These are phyloP conservation scores for Athelia sp. DNA, from an alignment of 1,284 basidiomycete genomes.

Conservation along the genomic window DNA sequence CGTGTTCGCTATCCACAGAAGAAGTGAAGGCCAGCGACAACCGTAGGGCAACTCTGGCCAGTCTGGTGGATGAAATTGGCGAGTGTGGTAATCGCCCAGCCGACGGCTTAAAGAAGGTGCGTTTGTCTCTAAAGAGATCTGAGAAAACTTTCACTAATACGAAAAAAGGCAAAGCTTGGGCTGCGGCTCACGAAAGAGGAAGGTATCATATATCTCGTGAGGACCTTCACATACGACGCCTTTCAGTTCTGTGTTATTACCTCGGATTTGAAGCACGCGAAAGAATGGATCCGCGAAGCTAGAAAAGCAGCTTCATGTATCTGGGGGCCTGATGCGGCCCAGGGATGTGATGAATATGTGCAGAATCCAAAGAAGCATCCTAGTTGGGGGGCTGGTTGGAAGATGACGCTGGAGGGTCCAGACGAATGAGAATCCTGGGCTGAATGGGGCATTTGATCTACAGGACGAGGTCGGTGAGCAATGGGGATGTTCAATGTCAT, in stretches of 20 bases:
- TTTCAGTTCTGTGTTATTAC: slow-evolving; percentile 21
- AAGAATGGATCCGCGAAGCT: slow-evolving; percentile 20
- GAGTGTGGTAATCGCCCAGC: slow-evolving; percentile 5
- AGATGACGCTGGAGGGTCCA: background rate
- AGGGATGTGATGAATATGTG: background rate
- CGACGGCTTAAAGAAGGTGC: slow-evolving; percentile 13
- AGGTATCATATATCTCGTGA: slow-evolving; percentile 10
- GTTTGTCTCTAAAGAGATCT: slow-evolving; percentile 1
- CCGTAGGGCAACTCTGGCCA: slow-evolving; percentile 11
- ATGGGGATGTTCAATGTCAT: no score
- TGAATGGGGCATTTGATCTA: no score
- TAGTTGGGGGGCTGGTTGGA: background rate
- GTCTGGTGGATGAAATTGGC: slow-evolving; percentile 13
- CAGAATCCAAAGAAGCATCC: background rate
- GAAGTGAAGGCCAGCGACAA: slow-evolving; percentile 14
- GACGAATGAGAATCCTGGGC: no score
- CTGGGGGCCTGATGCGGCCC: background rate
- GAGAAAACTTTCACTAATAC: background rate
- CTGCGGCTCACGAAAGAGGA: slow-evolving; percentile 8
- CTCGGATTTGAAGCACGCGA: slow-evolving; percentile 16
- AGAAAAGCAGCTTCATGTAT: slow-evolving; percentile 12
- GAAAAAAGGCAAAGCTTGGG: background rate
- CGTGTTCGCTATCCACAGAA: slow-evolving; percentile 13
- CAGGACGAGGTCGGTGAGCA: no score
- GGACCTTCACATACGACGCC: slow-evolving; percentile 20